phyloP scores from a whole-genome alignment of 345 rosid species.

The Dipteronia sinensis region DNA sequence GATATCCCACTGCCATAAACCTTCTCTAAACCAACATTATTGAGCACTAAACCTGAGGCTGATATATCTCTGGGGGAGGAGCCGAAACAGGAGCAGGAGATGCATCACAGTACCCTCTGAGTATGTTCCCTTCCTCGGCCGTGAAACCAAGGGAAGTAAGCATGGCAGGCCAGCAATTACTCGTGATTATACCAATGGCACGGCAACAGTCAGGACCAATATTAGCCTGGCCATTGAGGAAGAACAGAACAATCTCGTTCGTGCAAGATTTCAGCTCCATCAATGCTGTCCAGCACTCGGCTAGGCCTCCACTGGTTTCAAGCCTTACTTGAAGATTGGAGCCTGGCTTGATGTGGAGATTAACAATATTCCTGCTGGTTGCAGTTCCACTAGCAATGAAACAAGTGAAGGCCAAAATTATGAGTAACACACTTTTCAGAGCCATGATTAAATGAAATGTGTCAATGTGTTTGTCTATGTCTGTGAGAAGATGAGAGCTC shows the following conservation, averaged over 20 bases:
- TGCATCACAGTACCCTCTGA: slow-evolving; percentile 63
- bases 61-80: slow-evolving; percentile 20
- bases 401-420: slow-evolving; percentile 22
- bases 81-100: slow-evolving; percentile 25
- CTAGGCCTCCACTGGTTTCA: slow-evolving; percentile 41
- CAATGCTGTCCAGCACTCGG: slow-evolving; percentile 70
- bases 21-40: not conserved
- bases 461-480: not conserved
- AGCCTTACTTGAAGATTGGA: slow-evolving; percentile 37
- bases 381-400: slow-evolving; percentile 22
- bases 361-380: slow-evolving; percentile 22
- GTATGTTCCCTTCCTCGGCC: slow-evolving; percentile 52
- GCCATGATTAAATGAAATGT: slow-evolving; percentile 16
- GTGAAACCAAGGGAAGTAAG: slow-evolving; percentile 72
- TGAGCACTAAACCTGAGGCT: not conserved
- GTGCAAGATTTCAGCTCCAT: slow-evolving; percentile 70
- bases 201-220: slow-evolving; percentile 64
- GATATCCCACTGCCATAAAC: not conserved
- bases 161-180: slow-evolving; percentile 84
- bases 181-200: slow-evolving; percentile 55
- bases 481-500: not conserved
- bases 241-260: slow-evolving; percentile 61
- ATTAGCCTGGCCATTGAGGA: slow-evolving; percentile 60
- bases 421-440: slow-evolving; percentile 9
- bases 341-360: slow-evolving; percentile 14